Percentiles rank a stretch among this genome's conserved stretches.
These are phyloP conservation scores for Exidia glandulosa DNA, from an alignment of 768 basidiomycete genomes.

Conservation along the genomic window DNA sequence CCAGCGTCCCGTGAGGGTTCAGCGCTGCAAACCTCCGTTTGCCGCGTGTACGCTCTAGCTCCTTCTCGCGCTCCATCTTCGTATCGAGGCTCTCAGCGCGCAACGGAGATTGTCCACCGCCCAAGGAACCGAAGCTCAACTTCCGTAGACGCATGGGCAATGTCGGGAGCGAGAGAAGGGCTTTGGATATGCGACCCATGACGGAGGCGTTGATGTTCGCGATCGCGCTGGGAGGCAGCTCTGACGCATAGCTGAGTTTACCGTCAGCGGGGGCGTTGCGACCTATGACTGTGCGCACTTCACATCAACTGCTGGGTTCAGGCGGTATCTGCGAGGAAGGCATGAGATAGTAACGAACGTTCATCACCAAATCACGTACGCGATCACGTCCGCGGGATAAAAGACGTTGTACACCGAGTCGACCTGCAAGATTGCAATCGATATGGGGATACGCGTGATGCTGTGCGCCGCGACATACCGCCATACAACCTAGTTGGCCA, in stretches of 20 bases:
- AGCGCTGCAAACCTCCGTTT: conserved; percentile 26
- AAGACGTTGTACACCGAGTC: conserved; percentile 33
- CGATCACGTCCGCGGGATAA: conserved; percentile 30
- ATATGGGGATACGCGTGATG: background rate
- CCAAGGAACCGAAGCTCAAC: too few relatives aligned
- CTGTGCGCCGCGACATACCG: conserved; percentile 7
- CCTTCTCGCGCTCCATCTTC: background rate
- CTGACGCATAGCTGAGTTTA: conserved; percentile 6
- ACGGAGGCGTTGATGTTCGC: conserved; percentile 22
- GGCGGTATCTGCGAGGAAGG: conserved; percentile 27
- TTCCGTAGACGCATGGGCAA: conserved; percentile 15
- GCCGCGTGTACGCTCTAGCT: background rate
- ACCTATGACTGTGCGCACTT: background rate
- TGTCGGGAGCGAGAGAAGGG: background rate
- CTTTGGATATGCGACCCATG: conserved; percentile 15
- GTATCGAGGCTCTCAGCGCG: too few relatives aligned
- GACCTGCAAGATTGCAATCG: conserved; percentile 1
- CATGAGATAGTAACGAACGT: too few relatives aligned
- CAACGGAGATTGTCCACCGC: too few relatives aligned
- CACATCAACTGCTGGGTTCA: conserved; percentile 31
- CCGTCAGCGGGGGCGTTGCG: too few relatives aligned
- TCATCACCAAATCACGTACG: conserved; percentile 18
- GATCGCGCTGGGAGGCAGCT: conserved; percentile 14
- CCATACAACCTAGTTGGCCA: conserved; percentile 31
- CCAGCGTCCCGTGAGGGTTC: conserved; percentile 33